Evolutionary conservation across 495 filamentous ascomycete species (phyloP), one percentile per base, ranked within the genome.

Genomic region (Penicillium taxi): DNA sequence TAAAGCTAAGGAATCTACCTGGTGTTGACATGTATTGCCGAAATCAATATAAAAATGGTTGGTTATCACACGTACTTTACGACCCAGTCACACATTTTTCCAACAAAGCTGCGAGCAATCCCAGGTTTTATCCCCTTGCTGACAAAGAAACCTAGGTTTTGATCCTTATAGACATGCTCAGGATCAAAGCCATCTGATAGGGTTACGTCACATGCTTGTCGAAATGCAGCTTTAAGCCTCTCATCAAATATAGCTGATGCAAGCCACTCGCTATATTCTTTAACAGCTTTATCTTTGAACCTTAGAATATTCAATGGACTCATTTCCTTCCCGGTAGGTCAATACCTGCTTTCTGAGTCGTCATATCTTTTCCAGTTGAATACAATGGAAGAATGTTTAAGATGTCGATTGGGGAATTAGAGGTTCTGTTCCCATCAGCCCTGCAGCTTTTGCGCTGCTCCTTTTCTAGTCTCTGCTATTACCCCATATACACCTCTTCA

Each of bases 151-250:
- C 25, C 31, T 11, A 40, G 43, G 18, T 55, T 32, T 52, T 33
- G 52, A 43, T 52, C 39, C 23, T 36, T 22, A 32, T 37, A 35
- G 20, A 56, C 47, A 14, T 44, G 49, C 34, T 47, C 25, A 26
- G 52, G 39, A 35, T 49, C 45, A 32, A 56, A 37, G 20, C 33
- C 33, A 36, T 47, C 18, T 35, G 37, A 13, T 5, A 45, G 27
- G 5, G 38, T 37, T 5, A 48, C 13, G 9, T 48, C 27, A 26
- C 37, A 42, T n/a, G 44, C 45, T 44, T 45, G 45, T 25, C 26
- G 23, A 35, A 47, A 42, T 16, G 43, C 36, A 36, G 26, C 41
- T 26, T 50, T 48, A 17, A 26, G 29, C 12, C 5, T 19, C 26
- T 29, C 38, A 19, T 50, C 26, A 12, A 24, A 12, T 20, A 48